Evolutionary conservation across 2,329 filamentous ascomycete species (phyloP), one percentile per base, ranked within the genome.

Genomic region (Diaporthe aspalathi): DNA sequence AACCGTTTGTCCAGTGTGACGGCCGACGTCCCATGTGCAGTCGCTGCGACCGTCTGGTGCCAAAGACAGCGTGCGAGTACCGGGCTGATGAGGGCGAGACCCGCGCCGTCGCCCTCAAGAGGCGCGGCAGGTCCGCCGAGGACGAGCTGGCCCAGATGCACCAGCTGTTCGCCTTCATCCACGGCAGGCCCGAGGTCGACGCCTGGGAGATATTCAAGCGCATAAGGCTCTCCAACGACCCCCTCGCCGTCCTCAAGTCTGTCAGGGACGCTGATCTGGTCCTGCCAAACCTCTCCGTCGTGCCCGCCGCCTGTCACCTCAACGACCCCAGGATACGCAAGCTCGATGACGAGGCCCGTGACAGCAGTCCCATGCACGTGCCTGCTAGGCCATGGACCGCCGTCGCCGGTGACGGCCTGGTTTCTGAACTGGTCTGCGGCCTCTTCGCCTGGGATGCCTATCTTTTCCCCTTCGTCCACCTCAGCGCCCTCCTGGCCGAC

Each of bases 201-300:
- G 56, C 56, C 1, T 45, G 35, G 22, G 56, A 60, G 38, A 45
- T 60, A 43, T 60, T 60, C 56, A 60, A 45, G 38, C 56, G 56
- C 16, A 60, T 60, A 27, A 60, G 56, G 17, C 24, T 45, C 16
- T 45, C 38, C 11, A 60, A 45, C 22, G 56, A 60, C 56, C 56
- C 56, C 17, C 22, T 60, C 16, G 56, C 35, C 6, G 56, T 60
- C 9, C 24, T 60, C 1, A 20, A 60, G 38, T 60, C 56, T 7
- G 56, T 60, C 7, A 27, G 14, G 56, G 56, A 60, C 24, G 56
- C 56, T 11, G 56, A 60, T 45, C 22, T 60, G n/a, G 56, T 60
- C 22, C 3, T 60, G 56, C 56, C 38, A 20, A 60, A 45, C 56
- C 56, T 29, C n/a, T 45, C 56, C 1, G 14, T 60, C 22, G 17